Percentiles rank a stretch among this genome's conserved stretches.
phyloP scores from a whole-genome alignment of 2,329 filamentous ascomycete genomes.

The Trichoderma asperellum region DNA sequence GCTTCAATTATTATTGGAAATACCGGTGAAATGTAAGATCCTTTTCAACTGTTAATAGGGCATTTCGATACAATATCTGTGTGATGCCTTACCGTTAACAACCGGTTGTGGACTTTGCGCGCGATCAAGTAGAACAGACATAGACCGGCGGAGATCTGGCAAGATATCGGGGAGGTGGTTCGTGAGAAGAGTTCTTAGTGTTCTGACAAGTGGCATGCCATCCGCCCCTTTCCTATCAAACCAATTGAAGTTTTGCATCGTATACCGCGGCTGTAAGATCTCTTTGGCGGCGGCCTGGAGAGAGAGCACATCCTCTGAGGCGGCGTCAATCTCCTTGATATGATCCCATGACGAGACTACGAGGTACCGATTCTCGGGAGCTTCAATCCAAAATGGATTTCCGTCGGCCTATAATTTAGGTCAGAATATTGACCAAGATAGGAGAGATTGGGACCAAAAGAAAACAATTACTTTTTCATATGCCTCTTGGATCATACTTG shows the following conservation, averaged over 20 bases:
- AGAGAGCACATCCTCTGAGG: conserved; percentile 5
- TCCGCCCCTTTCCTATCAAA: conserved; percentile 10
- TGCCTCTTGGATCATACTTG: conserved; percentile 5
- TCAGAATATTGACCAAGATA: not conserved
- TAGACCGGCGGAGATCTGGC: conserved; percentile 4
- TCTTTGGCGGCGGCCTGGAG: conserved; percentile 16
- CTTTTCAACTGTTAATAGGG: not conserved
- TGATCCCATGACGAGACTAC: conserved; percentile 16
- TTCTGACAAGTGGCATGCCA: conserved; percentile 7
- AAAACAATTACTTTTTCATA: not conserved
- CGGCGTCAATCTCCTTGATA: conserved; percentile 14
- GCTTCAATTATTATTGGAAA: conserved; percentile 9
- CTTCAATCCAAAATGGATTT: conserved; percentile 10
- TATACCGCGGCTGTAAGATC: conserved; percentile 10
- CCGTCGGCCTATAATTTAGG: not conserved
- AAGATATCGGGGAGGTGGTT: conserved; percentile 18
- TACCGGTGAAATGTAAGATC: not conserved
- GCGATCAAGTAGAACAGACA: not conserved
- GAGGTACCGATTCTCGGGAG: conserved; percentile 9
- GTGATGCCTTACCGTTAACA: not conserved
- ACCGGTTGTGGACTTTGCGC: not conserved
- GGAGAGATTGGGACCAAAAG: not conserved
- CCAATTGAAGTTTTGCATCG: conserved; percentile 20
- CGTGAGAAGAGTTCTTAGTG: conserved; percentile 10
- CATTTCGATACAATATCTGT: no score